phyloP scores from a whole-genome alignment of 345 rosid species.

The Eucalyptus guilfoylei region DNA sequence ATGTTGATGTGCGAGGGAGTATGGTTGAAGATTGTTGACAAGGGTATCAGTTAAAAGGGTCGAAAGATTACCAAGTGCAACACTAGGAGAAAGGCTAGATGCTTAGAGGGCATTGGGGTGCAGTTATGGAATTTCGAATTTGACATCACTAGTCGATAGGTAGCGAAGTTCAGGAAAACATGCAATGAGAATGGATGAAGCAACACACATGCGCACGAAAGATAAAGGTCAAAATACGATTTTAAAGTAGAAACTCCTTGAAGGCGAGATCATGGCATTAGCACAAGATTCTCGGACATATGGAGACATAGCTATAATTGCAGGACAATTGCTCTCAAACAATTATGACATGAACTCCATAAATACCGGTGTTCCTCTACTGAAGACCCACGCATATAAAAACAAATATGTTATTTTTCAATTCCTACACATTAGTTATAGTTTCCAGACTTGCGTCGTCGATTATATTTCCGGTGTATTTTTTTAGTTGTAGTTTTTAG shows the following conservation, averaged over 20 bases:
- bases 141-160: accelerated
- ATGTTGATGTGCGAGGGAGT: accelerated
- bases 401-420: not conserved
- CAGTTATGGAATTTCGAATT: accelerated
- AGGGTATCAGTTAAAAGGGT: not conserved
- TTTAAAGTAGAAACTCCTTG: not conserved
- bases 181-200: not conserved
- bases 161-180: too few species aligned
- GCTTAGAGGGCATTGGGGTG: not conserved
- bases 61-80: not conserved
- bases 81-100: not conserved
- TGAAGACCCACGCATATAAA: accelerated
- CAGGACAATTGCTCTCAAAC: accelerated
- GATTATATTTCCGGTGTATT: accelerated
- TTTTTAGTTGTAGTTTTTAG: not conserved
- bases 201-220: accelerated
- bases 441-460: accelerated
- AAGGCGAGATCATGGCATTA: not conserved
- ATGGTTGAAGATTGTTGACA: not conserved
- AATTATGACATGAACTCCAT: not conserved
- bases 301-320: not conserved
- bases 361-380: accelerated
- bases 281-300: accelerated
- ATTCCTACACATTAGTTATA: accelerated
- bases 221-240: not conserved